phyloP scores from a whole-genome alignment of 2,329 filamentous ascomycete species.

The Nemania sp. region DNA sequence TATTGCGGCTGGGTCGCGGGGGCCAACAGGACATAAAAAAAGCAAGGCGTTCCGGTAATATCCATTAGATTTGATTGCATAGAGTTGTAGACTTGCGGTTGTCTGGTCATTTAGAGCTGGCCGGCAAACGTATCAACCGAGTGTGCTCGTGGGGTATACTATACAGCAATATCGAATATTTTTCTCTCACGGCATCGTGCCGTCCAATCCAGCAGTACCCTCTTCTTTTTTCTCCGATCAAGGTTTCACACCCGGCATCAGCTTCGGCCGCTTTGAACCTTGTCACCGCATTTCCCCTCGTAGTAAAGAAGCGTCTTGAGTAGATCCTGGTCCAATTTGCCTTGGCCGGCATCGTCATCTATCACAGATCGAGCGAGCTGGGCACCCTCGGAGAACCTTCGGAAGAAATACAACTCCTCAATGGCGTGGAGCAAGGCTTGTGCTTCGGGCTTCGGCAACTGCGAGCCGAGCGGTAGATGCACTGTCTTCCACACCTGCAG shows the following conservation, averaged over 20 bases:
- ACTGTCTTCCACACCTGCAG: slow-evolving; percentile 51
- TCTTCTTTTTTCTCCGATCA: background rate
- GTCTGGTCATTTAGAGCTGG: background rate
- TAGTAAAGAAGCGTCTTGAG: slow-evolving; percentile 48
- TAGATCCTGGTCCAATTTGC: slow-evolving; percentile 51
- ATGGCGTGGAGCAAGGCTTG: slow-evolving; percentile 60
- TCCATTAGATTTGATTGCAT: slow-evolving; percentile 31
- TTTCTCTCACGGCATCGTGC: background rate
- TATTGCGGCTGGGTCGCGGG: slow-evolving; percentile 10
- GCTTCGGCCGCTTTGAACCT: slow-evolving; percentile 8
- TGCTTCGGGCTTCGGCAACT: slow-evolving; percentile 50
- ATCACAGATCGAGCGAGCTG: slow-evolving; percentile 47
- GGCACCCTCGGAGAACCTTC: slow-evolving; percentile 52
- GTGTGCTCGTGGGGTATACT: slow-evolving; percentile 14
- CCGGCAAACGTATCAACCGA: slow-evolving; percentile 11
- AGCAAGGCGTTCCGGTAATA: slow-evolving; percentile 44
- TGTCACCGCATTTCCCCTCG: slow-evolving; percentile 47
- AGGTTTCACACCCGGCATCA: background rate
- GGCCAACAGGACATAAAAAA: slow-evolving; percentile 27
- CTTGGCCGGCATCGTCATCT: slow-evolving; percentile 26
- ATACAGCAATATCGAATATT: slow-evolving; percentile 17
- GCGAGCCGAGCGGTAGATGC: slow-evolving; percentile 45
- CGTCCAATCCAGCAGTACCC: background rate
- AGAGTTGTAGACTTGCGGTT: slow-evolving; percentile 21
- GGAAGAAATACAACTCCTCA: slow-evolving; percentile 62